phyloP scores from a whole-genome alignment of 139 green algal genomes.

The Pleodorina starrii region DNA sequence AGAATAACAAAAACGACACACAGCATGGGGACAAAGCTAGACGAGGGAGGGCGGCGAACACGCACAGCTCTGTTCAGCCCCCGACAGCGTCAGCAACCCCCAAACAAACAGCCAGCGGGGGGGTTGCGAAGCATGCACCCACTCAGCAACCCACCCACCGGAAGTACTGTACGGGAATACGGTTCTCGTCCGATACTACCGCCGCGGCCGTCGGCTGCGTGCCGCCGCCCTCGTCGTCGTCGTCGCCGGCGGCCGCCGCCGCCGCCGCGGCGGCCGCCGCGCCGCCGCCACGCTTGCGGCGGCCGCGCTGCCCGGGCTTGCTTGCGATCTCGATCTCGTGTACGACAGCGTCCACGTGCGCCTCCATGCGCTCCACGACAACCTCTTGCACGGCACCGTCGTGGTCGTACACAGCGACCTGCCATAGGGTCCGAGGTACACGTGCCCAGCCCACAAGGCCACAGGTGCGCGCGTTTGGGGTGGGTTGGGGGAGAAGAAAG shows the following conservation, averaged over 20 bases:
- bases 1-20: too few relatives aligned
- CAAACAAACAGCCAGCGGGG: too few relatives aligned
- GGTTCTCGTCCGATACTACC: slow-evolving; percentile 28
- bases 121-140: too few relatives aligned
- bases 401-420: slow-evolving; percentile 43
- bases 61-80: too few relatives aligned
- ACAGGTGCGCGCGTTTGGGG: too few relatives aligned
- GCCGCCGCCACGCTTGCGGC: slow-evolving; percentile 16
- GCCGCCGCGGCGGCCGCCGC: not conserved
- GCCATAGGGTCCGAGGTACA: too few relatives aligned
- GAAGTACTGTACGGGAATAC: slow-evolving; percentile 39
- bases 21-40: too few relatives aligned
- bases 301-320: slow-evolving; percentile 21
- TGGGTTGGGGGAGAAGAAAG: too few relatives aligned
- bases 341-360: slow-evolving; percentile 30
- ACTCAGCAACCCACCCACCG: too few relatives aligned
- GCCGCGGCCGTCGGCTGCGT: slow-evolving; percentile 12
- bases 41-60: too few relatives aligned
- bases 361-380: slow-evolving; percentile 43
- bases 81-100: too few relatives aligned
- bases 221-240: slow-evolving; percentile 18
- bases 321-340: slow-evolving; percentile 30
- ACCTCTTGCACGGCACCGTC: slow-evolving; percentile 41
- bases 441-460: too few relatives aligned
- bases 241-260: not conserved